Evolutionary conservation across 2,329 filamentous ascomycete genomes (phyloP).

Genomic region (Macrophomina phaseolina): DNA sequence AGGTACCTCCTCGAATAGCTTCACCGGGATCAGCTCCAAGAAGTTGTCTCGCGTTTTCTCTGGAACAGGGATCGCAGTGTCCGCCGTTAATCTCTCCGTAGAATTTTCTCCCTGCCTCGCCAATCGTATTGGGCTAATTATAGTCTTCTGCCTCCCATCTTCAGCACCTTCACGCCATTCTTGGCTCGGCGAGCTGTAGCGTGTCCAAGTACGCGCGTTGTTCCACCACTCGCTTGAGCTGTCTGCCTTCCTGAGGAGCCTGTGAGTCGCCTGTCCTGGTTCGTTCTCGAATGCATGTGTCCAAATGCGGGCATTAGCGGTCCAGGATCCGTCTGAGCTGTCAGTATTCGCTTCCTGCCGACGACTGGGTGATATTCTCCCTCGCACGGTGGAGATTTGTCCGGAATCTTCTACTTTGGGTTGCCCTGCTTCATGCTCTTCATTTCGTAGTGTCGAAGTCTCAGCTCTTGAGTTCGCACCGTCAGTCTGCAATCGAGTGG

Average conservation of each 20-base stretch:
- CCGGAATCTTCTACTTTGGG: background rate
- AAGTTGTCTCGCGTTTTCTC: background rate
- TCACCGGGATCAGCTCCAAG: background rate
- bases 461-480: background rate
- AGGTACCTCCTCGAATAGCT: background rate
- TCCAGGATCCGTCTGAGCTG: slow-evolving; percentile 18
- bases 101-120: background rate
- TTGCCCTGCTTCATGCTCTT: background rate
- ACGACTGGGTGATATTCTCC: background rate
- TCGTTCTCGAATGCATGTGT: background rate
- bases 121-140: background rate
- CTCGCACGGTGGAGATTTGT: background rate
- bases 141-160: background rate
- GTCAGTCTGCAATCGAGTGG: background rate
- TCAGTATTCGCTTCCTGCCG: slow-evolving; percentile 4
- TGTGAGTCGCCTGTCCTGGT: background rate
- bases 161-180: background rate
- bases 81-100: background rate
- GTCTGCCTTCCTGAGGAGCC: background rate
- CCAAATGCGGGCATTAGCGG: slow-evolving; percentile 11
- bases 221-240: slow-evolving; percentile 20
- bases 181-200: slow-evolving; percentile 5
- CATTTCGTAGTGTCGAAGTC: background rate
- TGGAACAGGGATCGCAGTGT: background rate
- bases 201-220: slow-evolving; percentile 14